These are phyloP conservation scores for Thermomucor indicae-seudaticae DNA, from an alignment of 371 early-diverging fungal genomes.

Conservation along the genomic window DNA sequence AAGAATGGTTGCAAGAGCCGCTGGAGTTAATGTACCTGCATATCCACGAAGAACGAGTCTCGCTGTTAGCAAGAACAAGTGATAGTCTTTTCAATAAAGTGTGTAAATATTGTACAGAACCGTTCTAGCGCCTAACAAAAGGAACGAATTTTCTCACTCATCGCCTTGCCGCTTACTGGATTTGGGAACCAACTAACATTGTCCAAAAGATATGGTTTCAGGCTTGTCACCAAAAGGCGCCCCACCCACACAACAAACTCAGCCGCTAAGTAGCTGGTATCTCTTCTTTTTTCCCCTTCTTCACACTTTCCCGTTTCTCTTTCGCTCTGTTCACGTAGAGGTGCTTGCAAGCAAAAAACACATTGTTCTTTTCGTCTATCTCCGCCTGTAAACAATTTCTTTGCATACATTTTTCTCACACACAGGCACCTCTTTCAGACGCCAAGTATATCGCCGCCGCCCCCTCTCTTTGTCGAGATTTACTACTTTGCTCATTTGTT, in stretches of 20 bases:
- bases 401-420: background rate
- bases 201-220: too few relatives aligned
- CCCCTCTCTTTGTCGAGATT: background rate
- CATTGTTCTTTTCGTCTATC: too few relatives aligned
- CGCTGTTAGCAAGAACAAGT: background rate
- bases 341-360: too few relatives aligned
- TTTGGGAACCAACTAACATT: too few relatives aligned
- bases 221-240: too few relatives aligned
- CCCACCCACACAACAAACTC: constrained; percentile 2
- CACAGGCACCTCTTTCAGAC: background rate
- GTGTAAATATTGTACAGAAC: too few relatives aligned
- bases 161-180: too few relatives aligned
- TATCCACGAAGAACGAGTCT: constrained; percentile 6
- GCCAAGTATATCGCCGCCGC: background rate
- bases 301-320: background rate
- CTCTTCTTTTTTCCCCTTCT: background rate
- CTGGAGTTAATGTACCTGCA: background rate
- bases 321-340: background rate
- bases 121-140: too few relatives aligned
- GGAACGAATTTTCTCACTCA: too few relatives aligned
- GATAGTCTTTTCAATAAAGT: too few relatives aligned
- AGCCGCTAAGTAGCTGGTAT: background rate
- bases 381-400: too few relatives aligned
- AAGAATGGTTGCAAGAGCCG: constrained; percentile 37
- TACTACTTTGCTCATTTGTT: background rate